phyloP scores from a whole-genome alignment of 2,329 filamentous ascomycete species.

The Fusarium papillatum region DNA sequence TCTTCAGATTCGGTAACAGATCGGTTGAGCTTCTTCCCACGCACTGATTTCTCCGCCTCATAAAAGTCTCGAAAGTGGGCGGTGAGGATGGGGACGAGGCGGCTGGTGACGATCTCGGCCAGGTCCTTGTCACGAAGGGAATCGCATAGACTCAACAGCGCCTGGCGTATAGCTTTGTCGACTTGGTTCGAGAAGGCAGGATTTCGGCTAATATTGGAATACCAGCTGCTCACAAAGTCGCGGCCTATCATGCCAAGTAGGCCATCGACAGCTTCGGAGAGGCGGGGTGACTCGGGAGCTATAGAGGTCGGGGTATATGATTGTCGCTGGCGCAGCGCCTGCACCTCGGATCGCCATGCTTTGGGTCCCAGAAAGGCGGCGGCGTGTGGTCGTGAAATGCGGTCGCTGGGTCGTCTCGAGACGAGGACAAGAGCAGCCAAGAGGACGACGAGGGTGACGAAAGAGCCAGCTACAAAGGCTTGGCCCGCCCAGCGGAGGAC shows the following conservation, averaged over 20 bases:
- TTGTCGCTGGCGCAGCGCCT: slow-evolving; percentile 74
- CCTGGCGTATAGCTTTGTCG: slow-evolving; percentile 82
- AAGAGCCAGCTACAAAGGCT: slow-evolving; percentile 80
- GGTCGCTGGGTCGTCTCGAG: slow-evolving; percentile 63
- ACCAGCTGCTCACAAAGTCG: slow-evolving; percentile 93
- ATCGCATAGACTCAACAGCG: slow-evolving; percentile 79
- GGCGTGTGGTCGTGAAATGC: slow-evolving; percentile 57
- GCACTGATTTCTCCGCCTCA: slow-evolving; percentile 87
- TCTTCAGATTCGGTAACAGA: slow-evolving; percentile 97
- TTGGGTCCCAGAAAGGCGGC: slow-evolving; percentile 72
- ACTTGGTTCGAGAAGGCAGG: slow-evolving; percentile 88
- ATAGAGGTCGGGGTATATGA: slow-evolving; percentile 78
- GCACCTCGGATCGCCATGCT: slow-evolving; percentile 79
- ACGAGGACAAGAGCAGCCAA: slow-evolving; percentile 67
- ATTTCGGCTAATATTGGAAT: slow-evolving; percentile 85
- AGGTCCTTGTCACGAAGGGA: slow-evolving; percentile 83
- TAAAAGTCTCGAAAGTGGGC: slow-evolving; percentile 92
- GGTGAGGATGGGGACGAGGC: slow-evolving; percentile 89
- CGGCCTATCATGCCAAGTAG: slow-evolving; percentile 82
- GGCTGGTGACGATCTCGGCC: slow-evolving; percentile 85
- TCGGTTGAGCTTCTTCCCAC: slow-evolving; percentile 88
- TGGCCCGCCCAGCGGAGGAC: slow-evolving; percentile 87
- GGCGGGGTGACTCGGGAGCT: slow-evolving; percentile 80
- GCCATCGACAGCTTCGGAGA: slow-evolving; percentile 85
- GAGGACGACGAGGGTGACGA: slow-evolving; percentile 67